Percentiles rank a stretch among this genome's conserved stretches.
phyloP scores from a whole-genome alignment of 208 protist species.

The Lotmaria passim region DNA sequence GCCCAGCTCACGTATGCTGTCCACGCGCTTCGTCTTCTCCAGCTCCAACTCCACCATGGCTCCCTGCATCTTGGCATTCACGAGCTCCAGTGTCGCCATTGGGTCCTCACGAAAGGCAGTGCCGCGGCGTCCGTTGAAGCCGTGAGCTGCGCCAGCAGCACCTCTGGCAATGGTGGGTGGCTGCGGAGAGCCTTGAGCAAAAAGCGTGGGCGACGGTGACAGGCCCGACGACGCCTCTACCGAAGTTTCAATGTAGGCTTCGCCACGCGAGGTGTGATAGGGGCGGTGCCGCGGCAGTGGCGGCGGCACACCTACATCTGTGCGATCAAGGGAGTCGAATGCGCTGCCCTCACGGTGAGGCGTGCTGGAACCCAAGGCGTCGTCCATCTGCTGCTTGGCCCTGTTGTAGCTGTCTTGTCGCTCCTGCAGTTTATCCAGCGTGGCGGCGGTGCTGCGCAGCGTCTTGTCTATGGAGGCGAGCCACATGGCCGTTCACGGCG shows the following conservation, averaged over 20 bases:
- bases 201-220: neutral
- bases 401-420: slow-evolving; percentile 41
- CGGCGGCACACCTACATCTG: slow-evolving; percentile 35
- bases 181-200: neutral
- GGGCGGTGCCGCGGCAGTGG: slow-evolving; percentile 42
- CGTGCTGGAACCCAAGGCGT: slow-evolving; percentile 26
- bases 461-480: slow-evolving; percentile 43
- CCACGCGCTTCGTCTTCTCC: slow-evolving; percentile 66
- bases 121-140: neutral
- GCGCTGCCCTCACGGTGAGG: slow-evolving; percentile 1
- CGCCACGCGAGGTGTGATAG: slow-evolving; percentile 19
- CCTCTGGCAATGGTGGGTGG: neutral
- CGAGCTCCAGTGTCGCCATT: slow-evolving; percentile 31
- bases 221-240: neutral
- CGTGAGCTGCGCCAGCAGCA: neutral
- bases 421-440: slow-evolving; percentile 52
- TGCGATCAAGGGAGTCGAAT: slow-evolving; percentile 18
- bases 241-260: neutral
- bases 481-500: slow-evolving; percentile 35
- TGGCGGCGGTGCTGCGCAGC: slow-evolving; percentile 56
- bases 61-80: slow-evolving; percentile 61
- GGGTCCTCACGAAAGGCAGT: slow-evolving; percentile 6
- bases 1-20: slow-evolving; percentile 60
- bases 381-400: slow-evolving; percentile 33
- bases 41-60: slow-evolving; percentile 70